Evolutionary conservation across 1,284 basidiomycete species (phyloP).

Genomic region (Grifola frondosa): DNA sequence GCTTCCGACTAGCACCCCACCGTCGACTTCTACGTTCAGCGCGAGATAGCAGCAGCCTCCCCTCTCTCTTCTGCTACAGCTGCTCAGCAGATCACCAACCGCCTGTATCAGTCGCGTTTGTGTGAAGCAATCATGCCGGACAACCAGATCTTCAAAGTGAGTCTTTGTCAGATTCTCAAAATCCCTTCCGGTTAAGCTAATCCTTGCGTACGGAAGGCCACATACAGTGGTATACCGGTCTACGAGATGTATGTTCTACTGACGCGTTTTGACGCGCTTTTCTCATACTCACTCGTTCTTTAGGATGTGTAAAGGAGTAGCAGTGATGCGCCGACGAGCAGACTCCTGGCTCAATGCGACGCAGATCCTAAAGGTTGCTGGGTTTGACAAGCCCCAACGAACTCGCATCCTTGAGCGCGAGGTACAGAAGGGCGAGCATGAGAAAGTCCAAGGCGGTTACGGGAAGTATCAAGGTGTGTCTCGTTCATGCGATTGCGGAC

Average conservation of each 20-base stretch:
- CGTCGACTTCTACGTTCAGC: no score
- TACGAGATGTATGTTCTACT: conserved; percentile 72
- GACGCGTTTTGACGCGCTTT: conserved; percentile 36
- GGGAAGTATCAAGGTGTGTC: conserved; percentile 95
- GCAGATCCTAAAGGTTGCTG: conserved; percentile 98
- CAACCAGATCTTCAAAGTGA: conserved; percentile 76
- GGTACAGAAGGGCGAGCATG: conserved; percentile 98
- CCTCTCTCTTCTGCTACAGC: no score
- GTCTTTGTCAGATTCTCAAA: conserved; percentile 18
- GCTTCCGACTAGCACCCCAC: no score
- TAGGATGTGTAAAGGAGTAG: conserved; percentile 93
- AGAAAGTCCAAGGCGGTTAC: conserved; percentile 99
- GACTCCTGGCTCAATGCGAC: conserved; percentile 99
- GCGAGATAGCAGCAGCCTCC: not conserved
- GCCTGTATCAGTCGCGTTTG: no score
- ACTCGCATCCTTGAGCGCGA: conserved; percentile 97
- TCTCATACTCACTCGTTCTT: conserved; percentile 33
- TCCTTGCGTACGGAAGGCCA: conserved; percentile 52
- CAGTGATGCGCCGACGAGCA: conserved; percentile 94
- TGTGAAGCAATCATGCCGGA: conserved; percentile 60
- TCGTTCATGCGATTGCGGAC: not conserved
- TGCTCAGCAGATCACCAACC: no score
- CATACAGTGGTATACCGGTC: conserved; percentile 85
- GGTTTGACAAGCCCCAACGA: conserved; percentile 98
- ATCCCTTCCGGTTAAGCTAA: conserved; percentile 10